These are phyloP conservation scores for Euptelea pleiosperma DNA, from an alignment of 164 flowering plant species.

Conservation along the genomic window DNA sequence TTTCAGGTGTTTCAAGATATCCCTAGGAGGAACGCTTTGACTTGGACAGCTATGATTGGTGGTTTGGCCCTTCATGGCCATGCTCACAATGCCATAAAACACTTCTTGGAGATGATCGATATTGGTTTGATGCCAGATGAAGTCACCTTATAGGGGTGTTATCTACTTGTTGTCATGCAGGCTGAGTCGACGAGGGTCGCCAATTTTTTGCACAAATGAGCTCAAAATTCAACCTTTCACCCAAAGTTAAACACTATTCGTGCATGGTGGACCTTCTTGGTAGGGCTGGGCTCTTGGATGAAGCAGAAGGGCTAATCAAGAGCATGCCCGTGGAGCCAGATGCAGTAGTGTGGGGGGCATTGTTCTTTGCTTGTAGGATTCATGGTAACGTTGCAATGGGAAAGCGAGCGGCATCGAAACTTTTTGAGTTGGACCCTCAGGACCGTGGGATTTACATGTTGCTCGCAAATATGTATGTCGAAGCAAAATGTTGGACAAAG, in stretches of 20 bases:
- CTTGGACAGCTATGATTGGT: conserved; percentile 64
- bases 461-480: conserved; percentile 64
- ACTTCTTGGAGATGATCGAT: conserved; percentile 50
- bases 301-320: conserved; percentile 52
- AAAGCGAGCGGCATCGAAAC: conserved; percentile 53
- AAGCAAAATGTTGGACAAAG: conserved; percentile 61
- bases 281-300: conserved; percentile 61
- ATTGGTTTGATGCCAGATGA: conserved; percentile 60
- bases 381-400: conserved; percentile 57
- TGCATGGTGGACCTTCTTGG: conserved; percentile 81
- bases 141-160: conserved; percentile 66
- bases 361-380: too few species aligned
- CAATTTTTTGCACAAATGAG: conserved; percentile 46
- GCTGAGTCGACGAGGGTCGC: conserved; percentile 64
- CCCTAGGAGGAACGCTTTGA: too few species aligned
- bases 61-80: conserved; percentile 67
- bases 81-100: conserved; percentile 45
- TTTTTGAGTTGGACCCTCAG: conserved; percentile 61
- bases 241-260: conserved; percentile 51
- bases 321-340: conserved; percentile 59
- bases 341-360: too few species aligned
- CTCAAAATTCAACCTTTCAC: conserved; percentile 37
- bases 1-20: conserved; percentile 49
- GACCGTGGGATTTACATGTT: conserved; percentile 71
- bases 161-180: too few species aligned